Evolutionary conservation across 805 yeast genomes (phyloP), one percentile per base, ranked within the genome.

Genomic region (Helenozyma rhizophorensis): DNA sequence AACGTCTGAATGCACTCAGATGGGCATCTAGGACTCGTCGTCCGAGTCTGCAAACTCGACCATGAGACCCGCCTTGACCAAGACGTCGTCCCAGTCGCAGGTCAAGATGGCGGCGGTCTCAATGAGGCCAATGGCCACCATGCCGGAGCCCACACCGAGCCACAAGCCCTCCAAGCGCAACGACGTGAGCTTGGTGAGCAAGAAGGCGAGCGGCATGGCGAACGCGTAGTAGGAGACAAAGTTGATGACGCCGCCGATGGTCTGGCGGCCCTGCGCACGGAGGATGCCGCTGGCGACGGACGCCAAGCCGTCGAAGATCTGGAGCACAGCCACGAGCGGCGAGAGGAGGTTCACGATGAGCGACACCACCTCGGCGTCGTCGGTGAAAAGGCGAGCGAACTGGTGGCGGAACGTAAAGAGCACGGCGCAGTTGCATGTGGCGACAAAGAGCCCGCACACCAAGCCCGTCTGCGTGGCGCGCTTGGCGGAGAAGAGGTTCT

Each of bases 251-350:
- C 90, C 86, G 2, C 94, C 94, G 28, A 82, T 67, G 30, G 69
- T 72, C 53, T 85, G 95, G 28, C 78, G 61, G 0, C 90, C 95
- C 53, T 81, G 80, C 2, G 89, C 88, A 39, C 95, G 62, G 37
- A 85, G 59, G 22, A 81, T 70, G 1, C 89, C 93, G 25, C 82
- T 78, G 3, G 86, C 78, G 12, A 83, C 78, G 27, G 81, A 75
- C 11, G 84, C 81, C 12, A 82, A 51, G 3, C 86, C 80, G 54
- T 85, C 95, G 36, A 75, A 71, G 2, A 84, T 56, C 43, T 82
- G 87, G 43, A 80, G 72, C 2, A 78, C 43, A 1, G 88, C 76
- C 16, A 83, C 72, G 28, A 78, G 62, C 2, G 90, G 88, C 31
- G 51, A 50, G 48, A 83, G 71, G 13, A 81, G 60, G 7, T 58